Base-by-base conservation (phyloP, 768 basidiomycete species). In the Tulasnella sp. region DNA sequence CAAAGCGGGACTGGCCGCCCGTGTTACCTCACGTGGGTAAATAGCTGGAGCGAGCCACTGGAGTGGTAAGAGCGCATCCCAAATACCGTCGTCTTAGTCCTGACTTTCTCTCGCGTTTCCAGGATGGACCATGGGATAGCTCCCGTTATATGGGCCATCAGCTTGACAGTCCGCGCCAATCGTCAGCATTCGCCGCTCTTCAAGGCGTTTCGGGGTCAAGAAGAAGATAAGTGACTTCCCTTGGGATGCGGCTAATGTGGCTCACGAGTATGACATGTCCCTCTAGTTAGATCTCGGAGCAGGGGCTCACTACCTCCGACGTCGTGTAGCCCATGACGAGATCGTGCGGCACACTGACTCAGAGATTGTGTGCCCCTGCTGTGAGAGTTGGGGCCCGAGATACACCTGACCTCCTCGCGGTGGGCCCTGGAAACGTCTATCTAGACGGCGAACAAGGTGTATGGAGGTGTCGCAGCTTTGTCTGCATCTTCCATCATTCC, bases 371-470 rank as follows among this genome's bases (percentile, higher is more conserved):
- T 44, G 44, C 44, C 44, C 44, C 44, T 44, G 44, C 44, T 15
- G 44, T 4, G 44, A 1, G 44, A 3, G 13, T 44, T 13, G 61
- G 61, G 61, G 61, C 61, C 32, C 61, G 61, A 67, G 16, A 67
- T 51, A 67, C 61, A 67, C 61, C 61, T 67, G 61, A 67, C 61
- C 61, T 67, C 61, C 61, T 67, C 61, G 61, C 32, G 61, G 61
- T 67, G 61, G 61, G 61, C 61, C 61, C 32, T 35, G 61, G 61
- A 35, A 67, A 67, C 61, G 61, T 67, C 61, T 67, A 16, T 35
- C 11, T 35, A 29, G 61, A 67, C 61, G 61, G 61, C 61, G 23
- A 67, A 67, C 61, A 67, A 67, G 61, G 61, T 67, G 61, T 67
- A 29, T 32, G 6, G n/a, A 11, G 51, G 51, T 51, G 51, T 51